phyloP scores from a whole-genome alignment of 2,329 filamentous ascomycete species.

The Xylariaceae sp. region DNA sequence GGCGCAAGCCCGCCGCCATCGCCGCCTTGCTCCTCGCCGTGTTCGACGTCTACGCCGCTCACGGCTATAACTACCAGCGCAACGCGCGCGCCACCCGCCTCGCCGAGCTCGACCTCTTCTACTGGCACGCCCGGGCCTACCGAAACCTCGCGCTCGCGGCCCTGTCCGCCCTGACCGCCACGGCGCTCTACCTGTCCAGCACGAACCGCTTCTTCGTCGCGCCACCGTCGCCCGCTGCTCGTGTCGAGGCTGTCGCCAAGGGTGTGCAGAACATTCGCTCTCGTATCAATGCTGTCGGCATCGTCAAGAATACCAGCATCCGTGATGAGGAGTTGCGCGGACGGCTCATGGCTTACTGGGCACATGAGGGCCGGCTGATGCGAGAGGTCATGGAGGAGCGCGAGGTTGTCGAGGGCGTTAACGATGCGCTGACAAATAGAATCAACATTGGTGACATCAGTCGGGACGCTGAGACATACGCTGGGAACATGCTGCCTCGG shows the following conservation, averaged over 20 bases:
- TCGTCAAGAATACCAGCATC: conserved; percentile 75
- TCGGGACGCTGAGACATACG: conserved; percentile 61
- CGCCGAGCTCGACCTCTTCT: conserved; percentile 63
- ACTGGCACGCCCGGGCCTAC: conserved; percentile 63
- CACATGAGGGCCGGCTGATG: conserved; percentile 68
- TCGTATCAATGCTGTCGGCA: conserved; percentile 67
- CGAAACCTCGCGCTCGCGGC: conserved; percentile 61
- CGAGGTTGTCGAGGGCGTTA: conserved; percentile 68
- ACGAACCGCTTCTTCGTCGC: conserved; percentile 75
- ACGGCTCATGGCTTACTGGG: conserved; percentile 72
- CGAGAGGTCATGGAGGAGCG: conserved; percentile 73
- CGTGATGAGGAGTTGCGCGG: conserved; percentile 68
- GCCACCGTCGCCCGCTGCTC: conserved; percentile 57
- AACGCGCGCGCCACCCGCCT: conserved; percentile 61
- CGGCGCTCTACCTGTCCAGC: conserved; percentile 67
- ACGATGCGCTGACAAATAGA: conserved; percentile 59
- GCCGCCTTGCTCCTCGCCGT: conserved; percentile 53
- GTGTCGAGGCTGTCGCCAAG: conserved; percentile 57
- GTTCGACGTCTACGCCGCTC: conserved; percentile 62
- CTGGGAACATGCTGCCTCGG: conserved; percentile 37
- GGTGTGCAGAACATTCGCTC: conserved; percentile 56
- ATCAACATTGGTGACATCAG: conserved; percentile 60
- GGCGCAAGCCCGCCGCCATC: conserved; percentile 68
- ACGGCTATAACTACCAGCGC: conserved; percentile 59
- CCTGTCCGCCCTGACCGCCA: conserved; percentile 61